Conservation (phyloP, 768 basidiomycete genomes). For the Sarcodon aspratus region DNA sequence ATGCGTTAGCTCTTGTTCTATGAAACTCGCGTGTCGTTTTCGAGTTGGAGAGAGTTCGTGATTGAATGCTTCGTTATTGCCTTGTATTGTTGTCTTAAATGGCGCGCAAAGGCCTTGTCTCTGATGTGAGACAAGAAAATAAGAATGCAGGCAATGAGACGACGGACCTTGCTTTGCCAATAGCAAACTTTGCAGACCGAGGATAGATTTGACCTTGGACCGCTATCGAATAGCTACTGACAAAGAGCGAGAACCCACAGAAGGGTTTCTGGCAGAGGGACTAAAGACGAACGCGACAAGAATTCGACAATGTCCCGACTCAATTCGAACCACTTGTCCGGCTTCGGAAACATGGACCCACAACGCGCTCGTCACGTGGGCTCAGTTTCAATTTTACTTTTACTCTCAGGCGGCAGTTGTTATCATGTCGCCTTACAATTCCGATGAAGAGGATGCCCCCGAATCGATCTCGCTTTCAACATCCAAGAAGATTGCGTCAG, state of each 20-base stretch:
- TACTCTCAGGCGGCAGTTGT: background rate
- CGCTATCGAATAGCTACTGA: too few relatives aligned
- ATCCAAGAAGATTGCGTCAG: slow-evolving; percentile 31
- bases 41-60: too few relatives aligned
- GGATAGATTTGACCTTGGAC: too few relatives aligned
- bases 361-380: background rate
- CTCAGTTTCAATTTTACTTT: background rate
- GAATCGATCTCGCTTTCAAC: slow-evolving; percentile 36
- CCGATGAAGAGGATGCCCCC: slow-evolving; percentile 33
- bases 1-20: background rate
- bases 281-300: background rate
- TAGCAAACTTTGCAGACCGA: too few relatives aligned
- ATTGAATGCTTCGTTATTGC: too few relatives aligned
- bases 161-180: too few relatives aligned
- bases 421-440: background rate
- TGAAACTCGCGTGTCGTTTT: background rate
- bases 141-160: too few relatives aligned
- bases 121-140: too few relatives aligned
- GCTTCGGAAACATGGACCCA: background rate
- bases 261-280: background rate
- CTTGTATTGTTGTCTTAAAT: too few relatives aligned
- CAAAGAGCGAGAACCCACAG: too few relatives aligned
- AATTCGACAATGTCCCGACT: background rate
- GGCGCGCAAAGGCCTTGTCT: too few relatives aligned
- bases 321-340: background rate